phyloP scores from a whole-genome alignment of 129 eudicot genomes.

The Pseudognaphalium luteoalbum region DNA sequence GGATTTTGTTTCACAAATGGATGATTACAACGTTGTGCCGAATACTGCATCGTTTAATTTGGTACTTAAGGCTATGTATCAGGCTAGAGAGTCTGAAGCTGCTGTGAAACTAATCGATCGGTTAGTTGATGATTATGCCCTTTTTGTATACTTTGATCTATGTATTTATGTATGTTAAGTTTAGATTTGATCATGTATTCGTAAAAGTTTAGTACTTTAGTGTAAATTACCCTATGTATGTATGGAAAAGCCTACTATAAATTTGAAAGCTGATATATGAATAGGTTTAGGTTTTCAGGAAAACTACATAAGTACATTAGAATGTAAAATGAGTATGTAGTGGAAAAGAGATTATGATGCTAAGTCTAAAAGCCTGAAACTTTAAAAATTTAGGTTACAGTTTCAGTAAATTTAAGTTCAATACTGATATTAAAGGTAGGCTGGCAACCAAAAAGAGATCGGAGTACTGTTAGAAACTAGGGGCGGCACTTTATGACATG shows the following conservation, averaged over 20 bases:
- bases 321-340: background rate
- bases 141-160: background rate
- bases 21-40: slow-evolving; percentile 42
- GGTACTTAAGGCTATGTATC: slow-evolving; percentile 65
- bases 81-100: slow-evolving; percentile 39
- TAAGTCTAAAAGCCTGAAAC: background rate
- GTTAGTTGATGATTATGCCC: slow-evolving; percentile 33
- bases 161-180: background rate
- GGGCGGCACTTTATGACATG: background rate
- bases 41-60: slow-evolving; percentile 80
- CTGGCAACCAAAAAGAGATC: background rate
- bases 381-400: background rate
- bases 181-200: background rate
- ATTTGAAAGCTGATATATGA: background rate
- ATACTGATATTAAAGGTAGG: background rate
- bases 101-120: slow-evolving; percentile 63
- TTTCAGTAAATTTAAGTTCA: too few relatives aligned
- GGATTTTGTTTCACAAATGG: slow-evolving; percentile 61
- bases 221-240: background rate
- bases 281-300: background rate
- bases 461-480: background rate
- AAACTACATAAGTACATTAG: background rate
- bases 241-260: background rate
- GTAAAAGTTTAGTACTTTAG: background rate
- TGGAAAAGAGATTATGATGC: background rate